Base-by-base conservation (phyloP, 1,284 basidiomycete genomes). In the Calocybe gambosa region DNA sequence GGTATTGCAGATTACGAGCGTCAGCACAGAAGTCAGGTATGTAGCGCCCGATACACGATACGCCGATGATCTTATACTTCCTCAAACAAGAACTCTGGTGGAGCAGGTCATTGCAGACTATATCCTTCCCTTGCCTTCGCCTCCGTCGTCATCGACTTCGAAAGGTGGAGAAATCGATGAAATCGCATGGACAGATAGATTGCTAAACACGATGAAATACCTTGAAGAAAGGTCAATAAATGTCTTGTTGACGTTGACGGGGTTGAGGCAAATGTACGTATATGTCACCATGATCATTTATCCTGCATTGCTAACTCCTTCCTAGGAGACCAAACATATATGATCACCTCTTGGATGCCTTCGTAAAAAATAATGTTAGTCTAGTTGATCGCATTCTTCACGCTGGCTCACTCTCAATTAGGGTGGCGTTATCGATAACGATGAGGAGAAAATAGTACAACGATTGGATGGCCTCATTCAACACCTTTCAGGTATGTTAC, bases 361-460 rank as follows among this genome's bases (percentile, higher is more conserved):
- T 88, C 58, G 76, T 89, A 49, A 73, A 80, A 39, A 80, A 92
- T 59, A 95, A 94, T 58, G 92, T 92, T 52, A 50, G 85, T 68
- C 3, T 12, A 23, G 1, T 33, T 16, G 23, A 15, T 34, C 6
- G n/a, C n/a, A 34, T 15, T 7, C 5, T n/a, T 34, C 3, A 34
- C 3, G 2, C 8, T 16, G 31, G 15, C 31, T 34, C n/a, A 34
- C 8, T 16, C n/a, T n/a, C 8, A 12, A 12, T 16, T 51, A 93
- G 90, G 90, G 90, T 2, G 93, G 93, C 1, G 73, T 90, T 20
- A 88, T 93, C 39, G 91, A 94, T 54, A 75, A 84, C 47, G 73
- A 89, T 50, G 85, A 89, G 54, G 84, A 84, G 26, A 58, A 62
- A 1, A 67, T 87, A 35, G 80, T 77, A 39, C 71, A 69, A 12